These are phyloP conservation scores for Penicillium occitanis DNA, from an alignment of 2,329 filamentous ascomycete genomes.

Conservation along the genomic window DNA sequence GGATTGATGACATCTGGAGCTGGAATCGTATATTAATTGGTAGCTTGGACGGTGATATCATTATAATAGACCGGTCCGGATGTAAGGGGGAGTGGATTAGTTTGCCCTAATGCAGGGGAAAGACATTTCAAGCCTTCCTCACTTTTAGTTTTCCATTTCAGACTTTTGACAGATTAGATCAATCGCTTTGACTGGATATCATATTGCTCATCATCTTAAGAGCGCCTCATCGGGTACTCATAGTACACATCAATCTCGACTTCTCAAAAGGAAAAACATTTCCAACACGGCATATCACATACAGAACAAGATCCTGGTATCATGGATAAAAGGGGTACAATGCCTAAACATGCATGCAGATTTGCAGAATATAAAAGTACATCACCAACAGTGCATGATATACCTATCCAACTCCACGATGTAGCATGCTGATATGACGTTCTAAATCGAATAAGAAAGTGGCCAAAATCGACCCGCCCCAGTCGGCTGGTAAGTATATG, in stretches of 20 bases:
- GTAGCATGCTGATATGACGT: neutral
- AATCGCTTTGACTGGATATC: neutral
- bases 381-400: neutral
- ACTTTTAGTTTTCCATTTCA: neutral
- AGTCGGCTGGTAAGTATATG: neutral
- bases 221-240: neutral
- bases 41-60: constrained; percentile 3
- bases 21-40: neutral
- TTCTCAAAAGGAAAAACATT: neutral
- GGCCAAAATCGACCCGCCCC: neutral
- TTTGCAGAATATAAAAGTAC: neutral
- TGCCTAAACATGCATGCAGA: constrained; percentile 1
- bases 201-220: neutral
- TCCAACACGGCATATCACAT: neutral
- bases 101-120: constrained; percentile 10
- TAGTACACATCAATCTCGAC: neutral
- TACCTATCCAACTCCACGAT: neutral
- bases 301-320: neutral
- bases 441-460: neutral
- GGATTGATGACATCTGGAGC: neutral
- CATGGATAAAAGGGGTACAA: neutral
- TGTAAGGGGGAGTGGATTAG: neutral
- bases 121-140: neutral
- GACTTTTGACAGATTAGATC: neutral
- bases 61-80: neutral